phyloP scores from a whole-genome alignment of 2,329 filamentous ascomycete species.

The Spiromastix sp. region DNA sequence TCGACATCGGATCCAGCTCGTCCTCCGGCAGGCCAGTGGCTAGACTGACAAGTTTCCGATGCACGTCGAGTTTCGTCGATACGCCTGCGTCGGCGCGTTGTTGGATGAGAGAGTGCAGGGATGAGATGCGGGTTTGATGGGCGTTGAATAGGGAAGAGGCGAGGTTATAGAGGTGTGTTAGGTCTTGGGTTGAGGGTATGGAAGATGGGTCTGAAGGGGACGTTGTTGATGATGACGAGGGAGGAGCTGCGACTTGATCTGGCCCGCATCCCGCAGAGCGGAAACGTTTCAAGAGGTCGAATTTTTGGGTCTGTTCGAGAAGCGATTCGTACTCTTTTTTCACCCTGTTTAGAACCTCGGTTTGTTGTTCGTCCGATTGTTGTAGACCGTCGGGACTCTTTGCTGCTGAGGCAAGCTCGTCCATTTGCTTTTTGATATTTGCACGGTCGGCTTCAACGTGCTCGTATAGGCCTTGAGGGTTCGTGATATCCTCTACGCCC shows the following conservation, averaged over 20 bases:
- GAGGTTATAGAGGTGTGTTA: slow-evolving; percentile 21
- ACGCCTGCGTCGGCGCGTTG: slow-evolving; percentile 36
- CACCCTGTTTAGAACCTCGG: slow-evolving; percentile 29
- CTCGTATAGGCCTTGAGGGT: slow-evolving; percentile 31
- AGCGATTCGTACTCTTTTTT: slow-evolving; percentile 30
- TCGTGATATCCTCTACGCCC: slow-evolving; percentile 29
- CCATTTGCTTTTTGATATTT: slow-evolving; percentile 31
- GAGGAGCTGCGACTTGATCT: neutral
- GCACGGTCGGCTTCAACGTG: slow-evolving; percentile 35
- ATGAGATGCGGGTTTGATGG: slow-evolving; percentile 24
- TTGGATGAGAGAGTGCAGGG: slow-evolving; percentile 31
- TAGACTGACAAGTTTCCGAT: slow-evolving; percentile 36
- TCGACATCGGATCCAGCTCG: slow-evolving; percentile 37
- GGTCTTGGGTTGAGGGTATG: slow-evolving; percentile 21
- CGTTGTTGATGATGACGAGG: slow-evolving; percentile 7
- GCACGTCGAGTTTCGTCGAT: slow-evolving; percentile 36
- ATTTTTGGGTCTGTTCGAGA: slow-evolving; percentile 34
- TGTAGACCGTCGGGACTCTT: slow-evolving; percentile 24
- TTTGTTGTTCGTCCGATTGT: too few species aligned
- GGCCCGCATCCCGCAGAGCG: slow-evolving; percentile 6
- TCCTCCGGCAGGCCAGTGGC: slow-evolving; percentile 38
- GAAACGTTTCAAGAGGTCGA: slow-evolving; percentile 24
- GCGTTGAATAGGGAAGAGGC: slow-evolving; percentile 22
- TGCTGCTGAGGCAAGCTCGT: slow-evolving; percentile 26
- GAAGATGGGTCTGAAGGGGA: slow-evolving; percentile 8